Evolutionary conservation across 495 filamentous ascomycete genomes (phyloP).

Genomic region (Trichoderma reesei): DNA sequence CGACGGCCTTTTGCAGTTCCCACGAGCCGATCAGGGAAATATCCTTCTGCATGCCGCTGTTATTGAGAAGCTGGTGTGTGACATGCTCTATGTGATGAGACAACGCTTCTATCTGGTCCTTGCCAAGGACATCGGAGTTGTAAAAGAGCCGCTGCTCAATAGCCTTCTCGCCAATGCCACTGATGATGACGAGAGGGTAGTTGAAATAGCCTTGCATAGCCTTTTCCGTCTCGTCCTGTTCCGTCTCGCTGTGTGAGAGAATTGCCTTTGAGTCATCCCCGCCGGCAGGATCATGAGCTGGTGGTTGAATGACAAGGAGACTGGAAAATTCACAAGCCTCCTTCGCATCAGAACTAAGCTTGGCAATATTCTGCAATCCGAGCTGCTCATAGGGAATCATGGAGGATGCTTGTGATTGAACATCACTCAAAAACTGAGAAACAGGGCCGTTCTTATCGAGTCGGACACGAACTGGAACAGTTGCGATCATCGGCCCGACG

Average conservation of each 20-base stretch:
- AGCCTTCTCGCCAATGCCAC: background rate
- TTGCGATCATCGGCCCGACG: conserved; percentile 46
- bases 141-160: conserved; percentile 13
- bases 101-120: conserved; percentile 14
- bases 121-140: conserved; percentile 13
- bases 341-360: conserved; percentile 19
- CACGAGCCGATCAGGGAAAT: background rate
- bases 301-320: conserved; percentile 29
- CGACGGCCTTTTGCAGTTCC: conserved; percentile 12
- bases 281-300: background rate
- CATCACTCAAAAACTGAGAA: conserved; percentile 11
- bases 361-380: conserved; percentile 34
- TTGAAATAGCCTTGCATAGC: conserved; percentile 11
- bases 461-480: conserved; percentile 40
- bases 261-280: conserved; percentile 8
- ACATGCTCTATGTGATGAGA: conserved; percentile 14
- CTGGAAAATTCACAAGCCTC: conserved; percentile 31
- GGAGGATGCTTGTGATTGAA: conserved; percentile 26
- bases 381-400: conserved; percentile 36
- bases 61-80: background rate
- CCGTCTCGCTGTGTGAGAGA: conserved; percentile 10
- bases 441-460: conserved; percentile 12
- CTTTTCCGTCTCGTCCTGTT: background rate
- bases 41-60: background rate
- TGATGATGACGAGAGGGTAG: conserved; percentile 18